Conservation (phyloP, 768 basidiomycete species). For the Galerina sulciceps region DNA sequence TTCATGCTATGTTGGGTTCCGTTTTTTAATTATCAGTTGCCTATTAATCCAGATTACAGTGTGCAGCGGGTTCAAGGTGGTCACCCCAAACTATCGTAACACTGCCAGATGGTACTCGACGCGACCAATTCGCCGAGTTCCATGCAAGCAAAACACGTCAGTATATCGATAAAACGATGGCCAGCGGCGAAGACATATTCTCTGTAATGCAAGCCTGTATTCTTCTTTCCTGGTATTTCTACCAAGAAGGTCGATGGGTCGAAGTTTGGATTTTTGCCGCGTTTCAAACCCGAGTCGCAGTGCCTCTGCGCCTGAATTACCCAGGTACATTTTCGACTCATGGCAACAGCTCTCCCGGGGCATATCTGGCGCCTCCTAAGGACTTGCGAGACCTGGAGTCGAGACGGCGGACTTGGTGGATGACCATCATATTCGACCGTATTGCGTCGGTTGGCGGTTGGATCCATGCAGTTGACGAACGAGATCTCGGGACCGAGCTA, state of each 20-base stretch:
- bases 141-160: conserved; percentile 87
- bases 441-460: conserved; percentile 83
- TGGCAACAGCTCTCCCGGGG: conserved; percentile 69
- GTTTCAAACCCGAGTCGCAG: conserved; percentile 81
- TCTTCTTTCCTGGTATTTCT: conserved; percentile 89
- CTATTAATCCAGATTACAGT: conserved; percentile 43
- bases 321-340: conserved; percentile 82
- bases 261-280: conserved; percentile 92
- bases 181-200: conserved; percentile 87
- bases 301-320: conserved; percentile 83
- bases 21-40: conserved; percentile 2
- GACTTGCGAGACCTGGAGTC: conserved; percentile 78
- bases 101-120: conserved; percentile 72
- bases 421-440: conserved; percentile 86
- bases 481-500: conserved; percentile 83
- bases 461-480: conserved; percentile 85
- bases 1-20: conserved; percentile 83
- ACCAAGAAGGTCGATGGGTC: conserved; percentile 88
- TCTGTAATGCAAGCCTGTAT: conserved; percentile 87
- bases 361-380: conserved; percentile 81
- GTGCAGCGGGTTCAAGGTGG: conserved; percentile 85
- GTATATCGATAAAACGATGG: conserved; percentile 89
- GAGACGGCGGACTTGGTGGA: conserved; percentile 88
- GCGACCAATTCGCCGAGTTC: conserved; percentile 87
- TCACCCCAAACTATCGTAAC: conserved; percentile 70